phyloP scores from a whole-genome alignment of 768 basidiomycete species.

The Brasilioporus rufonigricans region DNA sequence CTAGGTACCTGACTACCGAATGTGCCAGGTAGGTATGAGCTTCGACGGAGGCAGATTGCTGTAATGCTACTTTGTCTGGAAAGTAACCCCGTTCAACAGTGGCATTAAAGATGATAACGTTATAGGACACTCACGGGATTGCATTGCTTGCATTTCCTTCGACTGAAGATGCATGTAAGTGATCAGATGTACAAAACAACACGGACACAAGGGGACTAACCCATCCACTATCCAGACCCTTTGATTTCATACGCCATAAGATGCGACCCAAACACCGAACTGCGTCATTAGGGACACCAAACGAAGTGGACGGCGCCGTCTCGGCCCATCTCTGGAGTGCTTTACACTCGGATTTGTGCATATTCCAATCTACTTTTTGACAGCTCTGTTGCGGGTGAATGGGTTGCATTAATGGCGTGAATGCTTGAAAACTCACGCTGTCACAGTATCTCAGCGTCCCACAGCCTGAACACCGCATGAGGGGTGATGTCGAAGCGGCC shows the following conservation, averaged over 20 bases:
- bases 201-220: slow-evolving; percentile 37
- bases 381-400: slow-evolving; percentile 45
- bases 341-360: slow-evolving; percentile 77
- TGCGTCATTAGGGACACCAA: slow-evolving; percentile 68
- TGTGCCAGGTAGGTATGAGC: slow-evolving; percentile 71
- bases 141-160: slow-evolving; percentile 63
- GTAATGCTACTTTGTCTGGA: slow-evolving; percentile 57
- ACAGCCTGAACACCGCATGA: slow-evolving; percentile 78
- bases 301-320: slow-evolving; percentile 44
- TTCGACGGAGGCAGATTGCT: slow-evolving; percentile 45
- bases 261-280: slow-evolving; percentile 77
- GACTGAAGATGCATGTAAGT: slow-evolving; percentile 38
- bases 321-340: slow-evolving; percentile 61
- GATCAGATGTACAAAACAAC: background rate
- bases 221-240: slow-evolving; percentile 54
- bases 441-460: slow-evolving; percentile 74
- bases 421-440: slow-evolving; percentile 41
- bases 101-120: background rate
- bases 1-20: slow-evolving; percentile 69
- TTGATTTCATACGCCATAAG: slow-evolving; percentile 60
- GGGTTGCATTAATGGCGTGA: background rate
- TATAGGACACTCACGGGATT: slow-evolving; percentile 60
- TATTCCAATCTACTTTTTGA: slow-evolving; percentile 68
- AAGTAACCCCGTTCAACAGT: background rate
- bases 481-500: slow-evolving; percentile 31